A percentile compares a stretch with the other conserved stretches of the same genome.
Conservation (phyloP, 441 rosid genomes). For the Gossypium aridum region DNA sequence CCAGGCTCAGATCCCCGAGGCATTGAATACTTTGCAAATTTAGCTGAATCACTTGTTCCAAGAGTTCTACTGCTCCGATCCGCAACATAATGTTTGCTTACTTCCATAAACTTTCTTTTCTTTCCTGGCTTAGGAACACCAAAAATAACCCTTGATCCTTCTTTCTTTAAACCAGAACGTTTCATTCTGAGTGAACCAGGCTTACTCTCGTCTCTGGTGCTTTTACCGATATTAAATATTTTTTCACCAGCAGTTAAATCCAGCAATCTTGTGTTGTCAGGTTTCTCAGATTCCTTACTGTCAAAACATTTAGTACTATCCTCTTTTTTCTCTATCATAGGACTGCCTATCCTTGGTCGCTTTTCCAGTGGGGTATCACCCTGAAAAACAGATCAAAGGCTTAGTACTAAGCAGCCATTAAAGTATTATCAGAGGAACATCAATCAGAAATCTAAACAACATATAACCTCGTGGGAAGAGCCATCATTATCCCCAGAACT, state of each 20-base stretch:
- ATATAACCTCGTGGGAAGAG: constrained; percentile 45
- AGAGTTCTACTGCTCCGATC: constrained; percentile 39
- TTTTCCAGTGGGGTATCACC: constrained; percentile 86
- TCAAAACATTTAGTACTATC: constrained; percentile 40
- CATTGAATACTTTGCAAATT: constrained; percentile 51
- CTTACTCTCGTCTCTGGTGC: constrained; percentile 37
- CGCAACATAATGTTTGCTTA: constrained; percentile 80
- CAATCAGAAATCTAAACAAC: background rate
- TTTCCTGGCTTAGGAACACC: constrained; percentile 99
- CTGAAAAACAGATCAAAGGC: constrained; percentile 37
- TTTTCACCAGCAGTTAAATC: constrained; percentile 52
- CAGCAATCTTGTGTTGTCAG: constrained; percentile 42
- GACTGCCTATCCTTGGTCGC: constrained; percentile 51
- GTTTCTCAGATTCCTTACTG: constrained; percentile 35
- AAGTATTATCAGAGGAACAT: constrained; percentile 8
- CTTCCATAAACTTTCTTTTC: constrained; percentile 97
- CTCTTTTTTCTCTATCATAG: constrained; percentile 35
- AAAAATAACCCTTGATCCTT: constrained; percentile 69
- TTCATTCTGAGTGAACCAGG: constrained; percentile 46
- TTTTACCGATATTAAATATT: constrained; percentile 67
- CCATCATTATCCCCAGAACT: constrained; percentile 30
- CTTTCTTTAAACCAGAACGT: constrained; percentile 75
- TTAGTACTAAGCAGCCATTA: constrained; percentile 11
- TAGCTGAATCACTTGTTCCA: constrained; percentile 52
- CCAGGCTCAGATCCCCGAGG: constrained; percentile 64